phyloP scores from a whole-genome alignment of 257 asterid genomes.

The Handroanthus guayacan region DNA sequence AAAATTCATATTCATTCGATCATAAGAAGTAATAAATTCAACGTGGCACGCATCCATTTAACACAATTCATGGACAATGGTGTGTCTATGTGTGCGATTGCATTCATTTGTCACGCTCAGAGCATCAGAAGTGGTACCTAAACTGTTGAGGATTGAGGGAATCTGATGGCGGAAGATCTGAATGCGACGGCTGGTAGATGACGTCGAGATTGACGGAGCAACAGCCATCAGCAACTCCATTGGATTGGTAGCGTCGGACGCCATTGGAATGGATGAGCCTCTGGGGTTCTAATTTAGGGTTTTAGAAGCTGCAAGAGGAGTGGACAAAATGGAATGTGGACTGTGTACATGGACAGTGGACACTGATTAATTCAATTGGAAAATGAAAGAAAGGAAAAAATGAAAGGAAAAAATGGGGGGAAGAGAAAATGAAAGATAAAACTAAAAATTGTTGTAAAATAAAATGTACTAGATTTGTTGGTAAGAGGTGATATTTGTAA shows the following conservation, averaged over 20 bases:
- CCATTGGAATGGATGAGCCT: conserved; percentile 46
- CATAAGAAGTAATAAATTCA: background rate
- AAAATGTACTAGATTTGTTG: too few species aligned
- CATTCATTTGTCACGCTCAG: background rate
- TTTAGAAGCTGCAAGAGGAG: conserved; percentile 44
- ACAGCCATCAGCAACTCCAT: conserved; percentile 61
- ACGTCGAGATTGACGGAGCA: conserved; percentile 61
- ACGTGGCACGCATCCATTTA: conserved; percentile 32
- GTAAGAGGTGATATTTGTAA: too few species aligned
- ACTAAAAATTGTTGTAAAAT: too few species aligned
- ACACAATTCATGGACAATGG: background rate
- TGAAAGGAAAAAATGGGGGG: too few species aligned
- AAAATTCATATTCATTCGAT: conserved; percentile 20
- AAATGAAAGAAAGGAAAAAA: too few species aligned
- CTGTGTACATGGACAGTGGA: too few species aligned
- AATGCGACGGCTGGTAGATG: conserved; percentile 70
- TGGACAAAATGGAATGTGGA: conserved; percentile 33
- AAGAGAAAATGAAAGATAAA: too few species aligned
- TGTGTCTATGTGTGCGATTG: conserved; percentile 3
- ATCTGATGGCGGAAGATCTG: conserved; percentile 85
- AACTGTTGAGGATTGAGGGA: conserved; percentile 59
- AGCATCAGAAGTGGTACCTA: conserved; percentile 46
- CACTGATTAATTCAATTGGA: too few species aligned
- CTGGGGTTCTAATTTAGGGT: conserved; percentile 49
- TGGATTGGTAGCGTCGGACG: conserved; percentile 50